These are phyloP conservation scores for Ophiostoma sp. DNA, from an alignment of 2,329 filamentous ascomycete species.

Conservation along the genomic window DNA sequence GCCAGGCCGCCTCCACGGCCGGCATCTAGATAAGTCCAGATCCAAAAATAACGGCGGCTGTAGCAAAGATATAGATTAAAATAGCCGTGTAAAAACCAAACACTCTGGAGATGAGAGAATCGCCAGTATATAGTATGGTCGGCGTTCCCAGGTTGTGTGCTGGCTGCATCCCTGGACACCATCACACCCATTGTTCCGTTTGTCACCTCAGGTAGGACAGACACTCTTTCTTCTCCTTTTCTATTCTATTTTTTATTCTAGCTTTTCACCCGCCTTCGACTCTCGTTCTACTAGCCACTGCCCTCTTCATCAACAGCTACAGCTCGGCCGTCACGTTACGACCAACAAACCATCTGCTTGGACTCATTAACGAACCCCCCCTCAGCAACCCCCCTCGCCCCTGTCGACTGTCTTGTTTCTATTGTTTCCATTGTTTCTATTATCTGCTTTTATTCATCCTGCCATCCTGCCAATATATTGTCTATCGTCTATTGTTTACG, in stretches of 20 bases:
- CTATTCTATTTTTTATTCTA: background rate
- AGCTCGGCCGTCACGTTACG: background rate
- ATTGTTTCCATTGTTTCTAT: background rate
- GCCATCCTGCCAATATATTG: background rate
- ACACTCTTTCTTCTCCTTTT: background rate
- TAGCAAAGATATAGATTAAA: background rate
- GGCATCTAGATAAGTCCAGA: background rate
- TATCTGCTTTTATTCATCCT: background rate
- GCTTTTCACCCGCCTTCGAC: background rate
- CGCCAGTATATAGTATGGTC: background rate
- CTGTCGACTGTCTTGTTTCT: slow-evolving; percentile 11
- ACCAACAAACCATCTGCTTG: background rate
- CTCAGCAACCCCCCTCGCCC: background rate
- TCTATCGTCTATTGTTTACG: background rate
- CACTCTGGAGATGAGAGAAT: background rate
- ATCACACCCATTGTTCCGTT: background rate
- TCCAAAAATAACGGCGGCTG: slow-evolving; percentile 13
- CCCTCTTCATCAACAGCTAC: background rate
- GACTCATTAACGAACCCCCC: background rate
- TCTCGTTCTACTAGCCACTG: background rate
- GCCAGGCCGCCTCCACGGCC: background rate
- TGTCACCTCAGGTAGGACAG: slow-evolving; percentile 4
- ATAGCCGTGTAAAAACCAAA: no score
- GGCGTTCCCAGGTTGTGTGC: slow-evolving; percentile 1
- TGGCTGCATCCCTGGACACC: background rate